Conservation (phyloP, 345 rosid genomes). For the Acer yangbiense region DNA sequence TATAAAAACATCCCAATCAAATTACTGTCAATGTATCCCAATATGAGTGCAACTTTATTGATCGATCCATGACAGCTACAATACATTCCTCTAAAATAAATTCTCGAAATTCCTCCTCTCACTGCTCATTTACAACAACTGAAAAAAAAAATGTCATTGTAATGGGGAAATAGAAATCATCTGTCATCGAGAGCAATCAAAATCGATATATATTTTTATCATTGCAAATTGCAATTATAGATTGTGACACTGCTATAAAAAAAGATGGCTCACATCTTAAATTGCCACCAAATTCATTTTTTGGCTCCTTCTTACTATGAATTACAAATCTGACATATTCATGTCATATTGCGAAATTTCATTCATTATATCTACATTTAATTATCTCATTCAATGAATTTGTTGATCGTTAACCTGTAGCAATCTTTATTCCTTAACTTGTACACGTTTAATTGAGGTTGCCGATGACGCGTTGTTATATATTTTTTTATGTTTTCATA, state of each 20-base stretch:
- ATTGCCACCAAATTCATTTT: not conserved
- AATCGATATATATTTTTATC: not conserved
- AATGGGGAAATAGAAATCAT: not conserved
- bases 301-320: not conserved
- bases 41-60: not conserved
- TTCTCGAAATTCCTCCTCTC: not conserved
- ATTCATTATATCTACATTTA: no score
- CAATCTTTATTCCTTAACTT: no score
- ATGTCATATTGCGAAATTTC: not conserved
- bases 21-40: not conserved
- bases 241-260: slow-evolving; percentile 1
- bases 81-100: not conserved
- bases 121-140: slow-evolving; percentile 7
- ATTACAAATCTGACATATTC: not conserved
- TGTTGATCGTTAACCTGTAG: no score
- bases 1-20: not conserved
- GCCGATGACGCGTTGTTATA: no score
- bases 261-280: not conserved
- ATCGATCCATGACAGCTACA: not conserved
- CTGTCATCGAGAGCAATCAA: not conserved
- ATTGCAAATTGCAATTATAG: slow-evolving; percentile 11
- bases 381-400: no score
- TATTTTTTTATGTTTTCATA: no score
- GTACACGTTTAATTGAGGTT: no score
- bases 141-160: not conserved